Evolutionary conservation across 2,329 filamentous ascomycete species (phyloP).

Genomic region (Didymella lethalis): DNA sequence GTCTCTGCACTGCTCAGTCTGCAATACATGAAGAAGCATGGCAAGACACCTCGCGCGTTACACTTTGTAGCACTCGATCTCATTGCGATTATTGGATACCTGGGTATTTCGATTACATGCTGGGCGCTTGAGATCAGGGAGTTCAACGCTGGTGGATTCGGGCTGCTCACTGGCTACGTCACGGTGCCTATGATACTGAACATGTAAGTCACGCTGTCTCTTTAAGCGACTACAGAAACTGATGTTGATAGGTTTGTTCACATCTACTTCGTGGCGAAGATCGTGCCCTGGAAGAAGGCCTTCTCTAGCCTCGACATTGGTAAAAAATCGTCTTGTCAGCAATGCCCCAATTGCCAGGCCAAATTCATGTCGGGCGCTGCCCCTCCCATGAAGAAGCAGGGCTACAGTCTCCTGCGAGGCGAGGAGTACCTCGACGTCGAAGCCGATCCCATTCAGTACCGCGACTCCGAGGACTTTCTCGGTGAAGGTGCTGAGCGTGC

Average conservation of each 20-base stretch:
- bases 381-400: conserved; percentile 11
- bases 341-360: conserved; percentile 18
- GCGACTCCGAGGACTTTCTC: conserved; percentile 19
- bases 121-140: conserved; percentile 13
- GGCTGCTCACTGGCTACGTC: conserved; percentile 12
- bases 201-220: conserved; percentile 2
- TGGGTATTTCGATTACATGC: conserved; percentile 7
- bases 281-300: conserved; percentile 3
- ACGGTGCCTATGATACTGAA: conserved; percentile 18
- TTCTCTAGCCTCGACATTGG: background rate
- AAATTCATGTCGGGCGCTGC: conserved; percentile 3
- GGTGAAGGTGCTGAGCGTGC: conserved; percentile 16
- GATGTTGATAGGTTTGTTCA: conserved; percentile 12
- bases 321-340: conserved; percentile 1
- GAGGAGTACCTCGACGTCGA: conserved; percentile 21
- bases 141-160: conserved; percentile 8
- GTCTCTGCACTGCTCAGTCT: conserved; percentile 5
- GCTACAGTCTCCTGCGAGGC: conserved; percentile 20
- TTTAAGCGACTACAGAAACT: background rate
- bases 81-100: background rate
- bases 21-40: conserved; percentile 13
- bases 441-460: conserved; percentile 15
- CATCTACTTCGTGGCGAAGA: conserved; percentile 6
- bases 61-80: conserved; percentile 8
- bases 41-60: conserved; percentile 8